Evolutionary conservation across 2,329 filamentous ascomycete genomes (phyloP), one percentile per base, ranked within the genome.

Genomic region (Claviceps arundinis): DNA sequence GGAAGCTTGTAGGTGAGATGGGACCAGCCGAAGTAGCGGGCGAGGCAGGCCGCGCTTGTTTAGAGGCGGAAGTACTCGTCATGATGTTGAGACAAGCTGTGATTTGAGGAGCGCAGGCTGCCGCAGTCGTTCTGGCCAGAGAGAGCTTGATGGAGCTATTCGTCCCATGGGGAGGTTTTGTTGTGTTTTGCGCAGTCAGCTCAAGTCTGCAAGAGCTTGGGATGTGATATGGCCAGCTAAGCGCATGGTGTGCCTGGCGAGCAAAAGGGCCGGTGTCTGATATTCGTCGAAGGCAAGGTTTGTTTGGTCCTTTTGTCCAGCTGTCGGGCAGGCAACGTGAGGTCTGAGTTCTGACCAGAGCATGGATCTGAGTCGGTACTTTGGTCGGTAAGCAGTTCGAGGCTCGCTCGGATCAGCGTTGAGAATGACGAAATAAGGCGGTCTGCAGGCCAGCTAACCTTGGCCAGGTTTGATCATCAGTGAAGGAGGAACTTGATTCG

Each of bases 21-120:
- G 53, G 41, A 14, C 34, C 59, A n/a, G 58, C 50, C 16, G 61
- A 55, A 7, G 52, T 59, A 48, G 60, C 62, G 49, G 56, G 60
- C 26, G 60, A 57, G 44, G 61, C 64, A 56, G 41, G 65, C 55
- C 61, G 56, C 14, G 60, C 51, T 8, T 61, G 60, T 54, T 64
- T 68, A 24, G 64, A 60, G 37, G 56, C 54, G 45, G 60, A 62
- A 54, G 58, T 61, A 57, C 61, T 64, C 30, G 62, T 60, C 64
- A 67, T 67, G 38, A 51, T 57, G 16, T 2, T 26, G 38, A 30
- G 17, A 34, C 11, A 22, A 9, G 14, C 24, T 38, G 37, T 47
- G 19, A 34, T 48, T 42, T 42, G 50, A 22, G 30, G 30, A n/a
- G 16, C 19, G 13, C 22, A 34, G 34, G 37, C 26, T 41, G 37